phyloP scores from a whole-genome alignment of 176 grass and related monocot genomes.

The Stipa capillata region DNA sequence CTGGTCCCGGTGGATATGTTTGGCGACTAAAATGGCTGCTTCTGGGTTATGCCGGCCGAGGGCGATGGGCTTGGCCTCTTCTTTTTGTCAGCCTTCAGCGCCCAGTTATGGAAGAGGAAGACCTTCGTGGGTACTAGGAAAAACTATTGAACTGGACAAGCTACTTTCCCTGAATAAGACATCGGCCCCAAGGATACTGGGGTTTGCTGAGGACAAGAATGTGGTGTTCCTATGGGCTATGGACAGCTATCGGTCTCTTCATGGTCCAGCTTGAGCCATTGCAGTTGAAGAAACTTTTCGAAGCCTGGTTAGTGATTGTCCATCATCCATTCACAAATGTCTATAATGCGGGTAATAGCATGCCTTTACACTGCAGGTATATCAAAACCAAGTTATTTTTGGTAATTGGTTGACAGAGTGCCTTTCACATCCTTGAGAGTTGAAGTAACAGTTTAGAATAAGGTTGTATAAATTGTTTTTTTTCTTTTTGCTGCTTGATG shows the following conservation, averaged over 20 bases:
- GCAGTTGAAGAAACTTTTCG: neutral
- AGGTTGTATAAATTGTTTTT: neutral
- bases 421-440: neutral
- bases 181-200: neutral
- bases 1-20: neutral
- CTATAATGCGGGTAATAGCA: neutral
- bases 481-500: neutral
- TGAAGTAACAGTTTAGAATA: neutral
- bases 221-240: neutral
- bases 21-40: rapidly evolving
- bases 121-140: neutral
- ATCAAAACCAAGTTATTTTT: neutral
- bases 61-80: neutral
- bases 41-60: neutral
- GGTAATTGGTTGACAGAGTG: neutral
- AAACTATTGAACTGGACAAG: conserved; percentile 1
- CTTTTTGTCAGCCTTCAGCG: neutral
- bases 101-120: neutral
- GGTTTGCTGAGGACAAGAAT: neutral
- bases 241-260: neutral
- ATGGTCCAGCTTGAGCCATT: conserved; percentile 10
- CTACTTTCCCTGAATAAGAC: neutral
- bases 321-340: neutral
- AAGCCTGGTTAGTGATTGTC: neutral
- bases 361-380: neutral